Conservation (phyloP, 139 green algal genomes). For the Tetraselmis chui region DNA sequence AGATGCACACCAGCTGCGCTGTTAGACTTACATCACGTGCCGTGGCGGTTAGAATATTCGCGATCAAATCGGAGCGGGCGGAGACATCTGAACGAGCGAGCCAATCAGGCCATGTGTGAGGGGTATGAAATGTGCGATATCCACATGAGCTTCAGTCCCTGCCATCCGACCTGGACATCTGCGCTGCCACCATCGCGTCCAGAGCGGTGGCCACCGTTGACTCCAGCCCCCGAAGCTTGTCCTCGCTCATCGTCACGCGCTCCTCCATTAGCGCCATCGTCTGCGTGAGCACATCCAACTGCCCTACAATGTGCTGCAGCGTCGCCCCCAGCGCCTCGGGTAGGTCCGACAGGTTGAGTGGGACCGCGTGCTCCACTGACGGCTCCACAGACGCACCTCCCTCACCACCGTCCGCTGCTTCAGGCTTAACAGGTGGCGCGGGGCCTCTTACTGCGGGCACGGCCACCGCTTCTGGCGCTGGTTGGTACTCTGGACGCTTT, state of each 20-base stretch:
- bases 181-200: not conserved
- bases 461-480: not conserved
- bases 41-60: no score
- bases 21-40: no score
- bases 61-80: no score
- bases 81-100: no score
- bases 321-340: constrained; percentile 50
- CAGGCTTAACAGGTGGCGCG: not conserved
- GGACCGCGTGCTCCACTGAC: constrained; percentile 35
- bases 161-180: no score
- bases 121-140: no score
- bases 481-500: not conserved
- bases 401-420: not conserved
- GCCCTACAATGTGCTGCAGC: constrained; percentile 66
- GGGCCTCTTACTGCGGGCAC: not conserved
- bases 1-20: no score
- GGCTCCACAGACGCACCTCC: constrained; percentile 19
- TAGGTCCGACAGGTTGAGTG: constrained; percentile 46
- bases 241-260: constrained; percentile 67
- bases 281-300: constrained; percentile 75
- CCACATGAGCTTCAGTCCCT: no score
- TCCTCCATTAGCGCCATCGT: constrained; percentile 72
- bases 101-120: no score
- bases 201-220: not conserved
- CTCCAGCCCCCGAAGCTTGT: constrained; percentile 36